A percentile compares a stretch with the other conserved stretches of the same genome.
Conservation (phyloP, 257 asterid genomes). For the Nyctanthes arbortristis region DNA sequence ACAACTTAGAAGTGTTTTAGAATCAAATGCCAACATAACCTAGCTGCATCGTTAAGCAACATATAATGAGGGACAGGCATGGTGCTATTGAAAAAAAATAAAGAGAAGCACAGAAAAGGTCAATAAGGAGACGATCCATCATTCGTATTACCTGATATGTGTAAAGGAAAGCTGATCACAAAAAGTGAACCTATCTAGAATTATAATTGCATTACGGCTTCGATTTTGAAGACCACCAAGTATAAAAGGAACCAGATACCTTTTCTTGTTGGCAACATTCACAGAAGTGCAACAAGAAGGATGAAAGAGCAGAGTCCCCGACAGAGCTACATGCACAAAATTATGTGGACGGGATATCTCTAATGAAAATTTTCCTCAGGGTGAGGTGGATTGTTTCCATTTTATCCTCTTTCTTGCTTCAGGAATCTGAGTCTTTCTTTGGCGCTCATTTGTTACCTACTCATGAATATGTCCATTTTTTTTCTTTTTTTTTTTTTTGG, state of each 20-base stretch:
- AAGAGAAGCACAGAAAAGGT: too few relatives aligned
- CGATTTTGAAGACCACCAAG: background rate
- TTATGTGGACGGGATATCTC: background rate
- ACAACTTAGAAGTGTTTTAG: too few relatives aligned
- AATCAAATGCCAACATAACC: too few relatives aligned
- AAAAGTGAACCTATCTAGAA: too few relatives aligned
- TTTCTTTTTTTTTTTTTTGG: too few relatives aligned
- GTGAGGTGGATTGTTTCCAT: background rate
- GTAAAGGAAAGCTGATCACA: too few relatives aligned
- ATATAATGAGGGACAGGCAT: too few relatives aligned
- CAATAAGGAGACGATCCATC: too few relatives aligned
- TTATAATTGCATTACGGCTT: background rate
- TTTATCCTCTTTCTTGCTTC: background rate
- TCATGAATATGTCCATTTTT: background rate
- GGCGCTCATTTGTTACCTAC: background rate
- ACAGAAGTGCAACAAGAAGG: background rate
- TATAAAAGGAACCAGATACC: background rate
- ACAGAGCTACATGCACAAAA: background rate
- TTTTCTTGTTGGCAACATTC: background rate
- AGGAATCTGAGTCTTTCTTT: background rate
- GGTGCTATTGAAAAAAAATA: too few relatives aligned
- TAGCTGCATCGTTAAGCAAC: too few relatives aligned
- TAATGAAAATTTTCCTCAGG: background rate
- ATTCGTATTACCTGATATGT: too few relatives aligned
- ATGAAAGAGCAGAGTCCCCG: background rate